Base-by-base conservation (phyloP, 1,139 yeast genomes). In the Martiniozyma asiatica region DNA sequence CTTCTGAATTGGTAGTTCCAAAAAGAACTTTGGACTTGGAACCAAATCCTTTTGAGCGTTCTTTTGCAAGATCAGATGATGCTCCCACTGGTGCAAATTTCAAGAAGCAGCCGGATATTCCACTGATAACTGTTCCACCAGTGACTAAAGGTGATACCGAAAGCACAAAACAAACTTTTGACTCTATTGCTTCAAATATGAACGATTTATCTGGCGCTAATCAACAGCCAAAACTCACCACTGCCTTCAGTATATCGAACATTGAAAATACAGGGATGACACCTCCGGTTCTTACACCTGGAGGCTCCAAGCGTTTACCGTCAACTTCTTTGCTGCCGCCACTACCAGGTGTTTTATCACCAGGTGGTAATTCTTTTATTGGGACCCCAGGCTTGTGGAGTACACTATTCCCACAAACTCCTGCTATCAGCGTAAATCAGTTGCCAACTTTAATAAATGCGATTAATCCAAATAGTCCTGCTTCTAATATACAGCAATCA, bases 31-130 rank as follows among this genome's bases (percentile, higher is more conserved):
- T 25, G 21, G 56, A 50, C 29, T 29, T 85, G 40, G 99, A 89
- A 52, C 95, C 92, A 4, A 89, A 89, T 48, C 98, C 97, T 2
- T 89, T 89, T 49, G 98, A 89, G 55, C 77, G 79, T 51, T 82
- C 95, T 29, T 89, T 89, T 58, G 96, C 95, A 21, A 75, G 72
- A 34, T 65, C 33, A 13, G 38, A 43, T 20, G 39, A 34, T 5
- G 13, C 18, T 8, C 20, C 30, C 20, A 14, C 6, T 16, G 22
- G 22, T 6, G 17, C 8, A 3, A 10, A 14, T 20, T n/a, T 8
- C 10, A 12, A 8, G 20, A 10, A 14, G 7, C 29, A 20, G 15
- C 24, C 13, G 4, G 24, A 13, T 2, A 22, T 26, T 13, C 23
- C 28, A 4, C 13, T 15, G 17, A 26, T 26, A n/a, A 13, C 28